Evolutionary conservation across 352 stramenopile species (phyloP).

Genomic region (Globisporangium abappressorium): DNA sequence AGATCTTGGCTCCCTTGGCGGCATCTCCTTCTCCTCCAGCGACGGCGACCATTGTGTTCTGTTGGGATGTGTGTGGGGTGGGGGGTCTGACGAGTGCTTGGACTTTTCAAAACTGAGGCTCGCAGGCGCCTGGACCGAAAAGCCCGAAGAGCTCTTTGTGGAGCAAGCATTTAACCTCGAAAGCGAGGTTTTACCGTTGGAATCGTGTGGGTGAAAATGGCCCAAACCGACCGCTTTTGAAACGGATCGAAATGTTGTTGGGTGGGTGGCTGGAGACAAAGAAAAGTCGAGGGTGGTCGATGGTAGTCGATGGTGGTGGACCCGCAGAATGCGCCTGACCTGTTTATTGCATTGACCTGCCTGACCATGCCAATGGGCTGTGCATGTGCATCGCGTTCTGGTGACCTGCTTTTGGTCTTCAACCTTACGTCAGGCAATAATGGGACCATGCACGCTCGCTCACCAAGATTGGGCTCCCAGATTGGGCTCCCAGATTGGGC

Average conservation of each 20-base stretch:
- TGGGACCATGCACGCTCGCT: neutral
- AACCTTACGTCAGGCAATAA: neutral
- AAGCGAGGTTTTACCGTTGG: neutral
- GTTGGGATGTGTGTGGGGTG: neutral
- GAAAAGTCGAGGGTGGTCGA: neutral
- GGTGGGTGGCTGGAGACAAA: neutral
- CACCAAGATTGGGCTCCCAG: neutral
- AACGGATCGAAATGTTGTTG: neutral
- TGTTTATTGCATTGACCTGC: too few species aligned
- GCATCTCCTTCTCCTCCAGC: conserved; percentile 60
- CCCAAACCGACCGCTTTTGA: neutral
- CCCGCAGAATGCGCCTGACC: neutral
- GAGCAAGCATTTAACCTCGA: neutral
- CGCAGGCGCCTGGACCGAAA: neutral
- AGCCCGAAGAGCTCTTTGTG: neutral
- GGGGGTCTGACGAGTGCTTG: conserved; percentile 22
- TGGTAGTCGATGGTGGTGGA: neutral
- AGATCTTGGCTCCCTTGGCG: conserved; percentile 92
- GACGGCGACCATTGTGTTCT: conserved; percentile 18
- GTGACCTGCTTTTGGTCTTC: neutral
- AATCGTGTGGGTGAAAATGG: neutral
- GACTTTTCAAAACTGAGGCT: conserved; percentile 48
- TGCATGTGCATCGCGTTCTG: neutral
- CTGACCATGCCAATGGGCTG: neutral
- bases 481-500: neutral